Conservation (phyloP, 257 asterid species). For the Solanum pinnatisectum region DNA sequence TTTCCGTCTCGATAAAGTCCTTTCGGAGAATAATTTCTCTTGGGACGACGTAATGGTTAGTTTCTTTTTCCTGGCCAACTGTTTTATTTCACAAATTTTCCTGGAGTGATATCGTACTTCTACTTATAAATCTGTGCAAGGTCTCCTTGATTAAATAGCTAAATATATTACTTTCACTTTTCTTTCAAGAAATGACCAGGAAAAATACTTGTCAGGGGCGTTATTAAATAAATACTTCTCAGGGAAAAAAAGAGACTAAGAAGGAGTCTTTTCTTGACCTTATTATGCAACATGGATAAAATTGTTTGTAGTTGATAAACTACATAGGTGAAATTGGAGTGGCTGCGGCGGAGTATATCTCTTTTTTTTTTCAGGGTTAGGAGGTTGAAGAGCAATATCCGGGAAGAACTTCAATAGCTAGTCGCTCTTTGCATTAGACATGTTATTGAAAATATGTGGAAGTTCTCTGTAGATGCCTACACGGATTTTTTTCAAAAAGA, state of each 20-base stretch:
- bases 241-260: not conserved
- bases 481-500: not conserved
- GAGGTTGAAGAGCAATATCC: not conserved
- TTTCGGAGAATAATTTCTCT: constrained; percentile 39
- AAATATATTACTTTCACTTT: not conserved
- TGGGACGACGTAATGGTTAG: constrained; percentile 83
- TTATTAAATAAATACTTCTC: not conserved
- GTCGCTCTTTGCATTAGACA: not conserved
- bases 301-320: not conserved
- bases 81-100: not conserved
- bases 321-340: not conserved
- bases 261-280: not conserved
- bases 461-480: not conserved
- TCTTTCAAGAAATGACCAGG: not conserved
- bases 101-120: not conserved
- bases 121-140: not conserved
- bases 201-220: not conserved
- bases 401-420: not conserved
- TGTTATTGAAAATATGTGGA: not conserved
- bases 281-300: not conserved
- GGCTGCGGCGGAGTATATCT: not conserved
- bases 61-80: constrained; percentile 3
- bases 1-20: constrained; percentile 47
- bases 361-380: not conserved
- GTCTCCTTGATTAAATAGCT: not conserved